phyloP scores from a whole-genome alignment of 164 flowering plant genomes.

The Dillenia turbinata region DNA sequence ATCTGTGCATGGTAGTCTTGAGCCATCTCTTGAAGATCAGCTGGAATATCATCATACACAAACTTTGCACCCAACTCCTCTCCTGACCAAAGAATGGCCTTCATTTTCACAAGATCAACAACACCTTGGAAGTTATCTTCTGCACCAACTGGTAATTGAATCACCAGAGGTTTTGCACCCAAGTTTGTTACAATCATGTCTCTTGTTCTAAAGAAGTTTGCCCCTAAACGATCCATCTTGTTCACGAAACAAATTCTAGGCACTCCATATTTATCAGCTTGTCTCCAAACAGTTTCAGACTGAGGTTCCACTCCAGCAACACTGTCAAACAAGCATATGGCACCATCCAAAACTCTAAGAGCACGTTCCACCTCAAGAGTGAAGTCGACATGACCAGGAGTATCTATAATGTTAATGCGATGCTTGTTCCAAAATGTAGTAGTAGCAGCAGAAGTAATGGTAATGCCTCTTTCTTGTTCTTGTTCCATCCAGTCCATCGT shows the following conservation, averaged over 20 bases:
- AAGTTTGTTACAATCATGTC: slow-evolving; percentile 95
- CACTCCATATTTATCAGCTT: slow-evolving; percentile 93
- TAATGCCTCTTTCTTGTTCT: slow-evolving; percentile 96
- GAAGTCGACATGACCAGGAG: slow-evolving; percentile 99
- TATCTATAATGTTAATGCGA: slow-evolving; percentile 91
- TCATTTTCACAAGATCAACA: slow-evolving; percentile 84
- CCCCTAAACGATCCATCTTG: slow-evolving; percentile 98
- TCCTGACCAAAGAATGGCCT: slow-evolving; percentile 89
- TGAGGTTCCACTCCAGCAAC: slow-evolving; percentile 99
- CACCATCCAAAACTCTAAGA: slow-evolving; percentile 94
- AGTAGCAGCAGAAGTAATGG: slow-evolving; percentile 96
- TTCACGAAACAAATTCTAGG: slow-evolving; percentile 96
- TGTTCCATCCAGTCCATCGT: slow-evolving; percentile 99
- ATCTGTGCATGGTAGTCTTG: slow-evolving; percentile 64
- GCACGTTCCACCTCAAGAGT: slow-evolving; percentile 98
- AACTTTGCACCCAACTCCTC: slow-evolving; percentile 95
- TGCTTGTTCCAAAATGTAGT: slow-evolving; percentile 88
- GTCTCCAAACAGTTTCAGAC: slow-evolving; percentile 98
- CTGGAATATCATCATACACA: slow-evolving; percentile 74
- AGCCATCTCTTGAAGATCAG: slow-evolving; percentile 67
- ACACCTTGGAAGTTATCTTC: slow-evolving; percentile 84
- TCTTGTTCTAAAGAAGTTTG: slow-evolving; percentile 85
- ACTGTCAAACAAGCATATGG: slow-evolving; percentile 92
- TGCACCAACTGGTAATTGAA: slow-evolving; percentile 88
- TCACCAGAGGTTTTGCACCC: slow-evolving; percentile 93